Percentiles rank a stretch among this genome's conserved stretches.
phyloP scores from a whole-genome alignment of 2,329 filamentous ascomycete genomes.

The Atkinsonella texensis region DNA sequence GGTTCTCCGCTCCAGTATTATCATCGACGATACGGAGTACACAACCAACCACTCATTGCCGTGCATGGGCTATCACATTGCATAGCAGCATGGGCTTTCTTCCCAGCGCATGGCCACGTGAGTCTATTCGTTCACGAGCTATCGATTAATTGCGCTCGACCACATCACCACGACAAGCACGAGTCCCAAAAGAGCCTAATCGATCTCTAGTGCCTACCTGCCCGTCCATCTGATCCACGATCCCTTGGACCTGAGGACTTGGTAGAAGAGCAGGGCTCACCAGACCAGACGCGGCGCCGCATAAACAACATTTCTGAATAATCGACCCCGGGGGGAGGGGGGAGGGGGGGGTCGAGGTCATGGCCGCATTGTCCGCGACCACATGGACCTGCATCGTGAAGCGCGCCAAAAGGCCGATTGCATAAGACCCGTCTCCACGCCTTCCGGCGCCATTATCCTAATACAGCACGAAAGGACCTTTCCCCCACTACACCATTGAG shows the following conservation, averaged over 20 bases:
- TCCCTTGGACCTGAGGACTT: background rate
- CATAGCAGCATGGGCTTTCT: background rate
- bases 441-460: background rate
- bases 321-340: background rate
- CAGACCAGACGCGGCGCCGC: background rate
- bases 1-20: background rate
- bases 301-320: background rate
- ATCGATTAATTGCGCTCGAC: background rate
- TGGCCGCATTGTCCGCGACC: constrained; percentile 4
- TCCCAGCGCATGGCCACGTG: background rate
- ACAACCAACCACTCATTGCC: background rate
- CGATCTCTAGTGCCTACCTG: background rate
- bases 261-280: too few relatives aligned
- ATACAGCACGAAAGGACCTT: background rate
- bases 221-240: background rate
- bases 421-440: background rate
- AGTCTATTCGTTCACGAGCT: background rate
- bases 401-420: constrained; percentile 3
- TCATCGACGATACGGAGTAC: background rate
- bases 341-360: background rate
- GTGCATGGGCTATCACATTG: background rate
- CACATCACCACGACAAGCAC: background rate
- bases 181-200: background rate
- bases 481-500: background rate
- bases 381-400: constrained; percentile 5